Base-by-base conservation (phyloP, 2,329 filamentous ascomycete species). In the Cladorrhinum sp. region DNA sequence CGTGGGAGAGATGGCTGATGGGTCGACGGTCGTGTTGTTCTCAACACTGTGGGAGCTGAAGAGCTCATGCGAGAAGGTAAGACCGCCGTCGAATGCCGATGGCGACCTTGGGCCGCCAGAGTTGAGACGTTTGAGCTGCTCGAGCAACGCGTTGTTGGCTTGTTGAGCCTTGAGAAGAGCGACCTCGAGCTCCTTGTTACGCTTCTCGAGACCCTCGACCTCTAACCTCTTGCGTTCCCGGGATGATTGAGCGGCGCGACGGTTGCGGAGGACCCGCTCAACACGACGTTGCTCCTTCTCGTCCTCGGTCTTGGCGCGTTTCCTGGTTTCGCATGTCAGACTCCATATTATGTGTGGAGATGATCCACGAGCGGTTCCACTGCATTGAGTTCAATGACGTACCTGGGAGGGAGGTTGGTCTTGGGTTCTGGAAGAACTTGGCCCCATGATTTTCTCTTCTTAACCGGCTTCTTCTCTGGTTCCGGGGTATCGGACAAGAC, bases 391-490 rank as follows among this genome's bases (percentile, higher is more conserved):
- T 59, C 28, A 59, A 54, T 1, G 21, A 55, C 23, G 26, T 64
- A 72, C 89, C 93, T 88, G 42, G 94, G 94, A 63, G 94, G 94
- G 7, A 98, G 86, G 72, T 94, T 96, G 30, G 95, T 98, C 84
- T 97, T 98, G 49, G 95, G 95, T 73, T 96, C 91, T 18, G 95
- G 95, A 46, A 98, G 86, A 74, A 96, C 91, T 77, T 99, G 95
- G 55, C 95, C 95, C 95, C 95, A 99, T 54, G 95, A 98, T 80
- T 98, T 99, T 71, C 95, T 84, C 86, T 97, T 97, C 86, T 97
- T 97, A 36, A 83, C 79, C 1, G 84, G 82, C 79, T 91, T 95
- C 82, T 90, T 91, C 52, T 88, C 84, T 0, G 74, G 67, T 10
- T 69, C 68, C 6, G 67, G 65, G 2, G 58, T 59, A n/a, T 66